These are phyloP conservation scores for Suhomyces bokatorum DNA, from an alignment of 1,139 yeast genomes.

Conservation along the genomic window DNA sequence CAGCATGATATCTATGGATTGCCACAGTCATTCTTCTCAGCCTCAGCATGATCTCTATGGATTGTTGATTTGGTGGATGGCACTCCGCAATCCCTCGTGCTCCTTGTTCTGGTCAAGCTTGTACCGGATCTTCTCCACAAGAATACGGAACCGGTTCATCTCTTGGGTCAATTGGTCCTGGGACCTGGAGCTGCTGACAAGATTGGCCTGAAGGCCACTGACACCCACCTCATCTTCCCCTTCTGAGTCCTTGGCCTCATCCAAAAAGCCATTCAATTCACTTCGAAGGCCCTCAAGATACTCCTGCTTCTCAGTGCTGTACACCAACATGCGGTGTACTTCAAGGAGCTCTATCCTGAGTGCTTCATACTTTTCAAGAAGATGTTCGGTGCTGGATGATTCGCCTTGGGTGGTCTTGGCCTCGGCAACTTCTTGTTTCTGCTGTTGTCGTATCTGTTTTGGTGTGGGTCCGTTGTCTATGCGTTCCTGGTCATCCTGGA, in stretches of 20 bases:
- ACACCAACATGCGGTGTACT: constrained; percentile 21
- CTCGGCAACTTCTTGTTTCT: constrained; percentile 2
- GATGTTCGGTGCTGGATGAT: neutral
- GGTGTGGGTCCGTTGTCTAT: neutral
- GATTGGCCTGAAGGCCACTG: constrained; percentile 16
- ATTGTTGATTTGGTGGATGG: constrained; percentile 13
- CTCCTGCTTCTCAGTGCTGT: constrained; percentile 29
- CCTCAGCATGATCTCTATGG: too few species aligned
- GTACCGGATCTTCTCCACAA: constrained; percentile 31
- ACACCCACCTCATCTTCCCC: constrained; percentile 5
- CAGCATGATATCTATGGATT: too few species aligned
- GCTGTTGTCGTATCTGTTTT: neutral
- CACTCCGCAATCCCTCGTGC: neutral
- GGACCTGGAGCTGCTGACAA: constrained; percentile 12
- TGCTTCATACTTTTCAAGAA: constrained; percentile 28
- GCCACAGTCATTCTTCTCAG: too few species aligned
- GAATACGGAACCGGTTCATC: constrained; percentile 31
- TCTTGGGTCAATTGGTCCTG: constrained; percentile 20
- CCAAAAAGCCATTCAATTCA: constrained; percentile 16
- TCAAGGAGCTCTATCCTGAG: constrained; percentile 23
- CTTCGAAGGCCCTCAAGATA: constrained; percentile 26
- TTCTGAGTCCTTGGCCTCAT: constrained; percentile 1
- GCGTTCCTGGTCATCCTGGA: constrained; percentile 8
- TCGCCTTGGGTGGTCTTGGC: neutral
- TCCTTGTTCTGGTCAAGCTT: constrained; percentile 6